Percentiles rank a stretch among this genome's conserved stretches.
phyloP scores from a whole-genome alignment of 805 yeast genomes.

The Candida sanyiensis region DNA sequence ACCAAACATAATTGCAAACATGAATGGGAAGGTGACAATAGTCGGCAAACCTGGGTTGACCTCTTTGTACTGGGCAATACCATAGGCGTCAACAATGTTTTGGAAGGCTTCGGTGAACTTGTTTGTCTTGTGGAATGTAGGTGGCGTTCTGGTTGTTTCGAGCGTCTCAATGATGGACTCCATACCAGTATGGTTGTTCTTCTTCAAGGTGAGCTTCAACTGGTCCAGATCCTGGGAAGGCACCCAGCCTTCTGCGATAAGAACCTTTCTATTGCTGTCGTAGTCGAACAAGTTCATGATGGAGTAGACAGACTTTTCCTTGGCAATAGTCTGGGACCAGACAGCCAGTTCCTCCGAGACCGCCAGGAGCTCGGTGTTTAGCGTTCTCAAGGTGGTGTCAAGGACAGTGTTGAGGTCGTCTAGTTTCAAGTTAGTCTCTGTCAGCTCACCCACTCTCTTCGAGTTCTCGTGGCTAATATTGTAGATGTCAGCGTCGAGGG shows the following conservation, averaged over 20 bases:
- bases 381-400: constrained; percentile 58
- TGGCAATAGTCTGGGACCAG: constrained; percentile 63
- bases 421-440: constrained; percentile 51
- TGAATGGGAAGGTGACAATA: constrained; percentile 91
- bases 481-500: constrained; percentile 80
- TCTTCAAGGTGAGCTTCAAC: constrained; percentile 56
- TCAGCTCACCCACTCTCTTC: constrained; percentile 62
- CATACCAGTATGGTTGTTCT: constrained; percentile 65
- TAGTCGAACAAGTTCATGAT: constrained; percentile 76
- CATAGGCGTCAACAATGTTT: constrained; percentile 91
- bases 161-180: constrained; percentile 53
- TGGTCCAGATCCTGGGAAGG: constrained; percentile 69
- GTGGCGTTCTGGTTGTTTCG: constrained; percentile 73
- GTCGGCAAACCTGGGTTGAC: constrained; percentile 96
- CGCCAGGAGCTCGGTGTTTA: constrained; percentile 71
- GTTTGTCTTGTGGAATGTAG: constrained; percentile 91
- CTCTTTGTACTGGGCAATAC: constrained; percentile 87
- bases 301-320: constrained; percentile 82
- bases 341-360: constrained; percentile 66
- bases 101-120: constrained; percentile 93
- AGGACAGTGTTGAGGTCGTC: constrained; percentile 61
- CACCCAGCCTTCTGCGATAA: constrained; percentile 96
- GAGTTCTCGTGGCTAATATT: constrained; percentile 41
- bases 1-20: constrained; percentile 99
- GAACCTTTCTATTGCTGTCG: constrained; percentile 67